phyloP scores from a whole-genome alignment of 2,329 filamentous ascomycete species.

The Dactylella cylindrospora region DNA sequence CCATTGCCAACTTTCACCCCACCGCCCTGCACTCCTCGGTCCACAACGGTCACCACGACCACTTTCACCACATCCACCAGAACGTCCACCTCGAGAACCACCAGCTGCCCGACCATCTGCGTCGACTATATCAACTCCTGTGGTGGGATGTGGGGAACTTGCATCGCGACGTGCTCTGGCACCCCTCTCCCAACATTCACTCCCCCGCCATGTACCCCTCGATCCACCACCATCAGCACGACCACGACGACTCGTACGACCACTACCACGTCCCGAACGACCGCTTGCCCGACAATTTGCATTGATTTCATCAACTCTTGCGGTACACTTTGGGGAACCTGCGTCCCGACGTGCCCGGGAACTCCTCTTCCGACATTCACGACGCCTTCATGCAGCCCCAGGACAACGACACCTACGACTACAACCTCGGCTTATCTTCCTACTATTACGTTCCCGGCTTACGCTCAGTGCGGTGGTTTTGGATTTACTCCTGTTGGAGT shows the following conservation, averaged over 20 bases:
- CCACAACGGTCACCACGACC: neutral
- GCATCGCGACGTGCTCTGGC: constrained; percentile 9
- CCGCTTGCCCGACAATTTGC: constrained; percentile 7
- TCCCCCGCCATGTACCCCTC: neutral
- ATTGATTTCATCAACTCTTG: constrained; percentile 4
- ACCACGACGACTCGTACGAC: neutral
- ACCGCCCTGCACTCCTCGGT: constrained; percentile 7
- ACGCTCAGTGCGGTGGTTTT: neutral
- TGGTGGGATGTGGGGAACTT: constrained; percentile 11
- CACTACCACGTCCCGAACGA: neutral
- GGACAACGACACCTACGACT: neutral
- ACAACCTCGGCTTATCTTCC: neutral
- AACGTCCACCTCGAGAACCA: neutral
- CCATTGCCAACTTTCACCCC: constrained; percentile 8
- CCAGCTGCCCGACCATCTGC: neutral
- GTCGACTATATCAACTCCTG: neutral
- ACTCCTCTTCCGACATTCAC: neutral
- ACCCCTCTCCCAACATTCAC: neutral
- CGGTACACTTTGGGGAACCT: constrained; percentile 15
- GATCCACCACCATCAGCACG: neutral
- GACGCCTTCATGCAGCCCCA: constrained; percentile 1
- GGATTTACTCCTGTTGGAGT: neutral
- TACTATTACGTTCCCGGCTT: neutral
- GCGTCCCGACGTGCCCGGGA: constrained; percentile 8
- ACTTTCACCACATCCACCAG: neutral